Conservation (phyloP, 139 green algal genomes). For the Micractinium conductrix region DNA sequence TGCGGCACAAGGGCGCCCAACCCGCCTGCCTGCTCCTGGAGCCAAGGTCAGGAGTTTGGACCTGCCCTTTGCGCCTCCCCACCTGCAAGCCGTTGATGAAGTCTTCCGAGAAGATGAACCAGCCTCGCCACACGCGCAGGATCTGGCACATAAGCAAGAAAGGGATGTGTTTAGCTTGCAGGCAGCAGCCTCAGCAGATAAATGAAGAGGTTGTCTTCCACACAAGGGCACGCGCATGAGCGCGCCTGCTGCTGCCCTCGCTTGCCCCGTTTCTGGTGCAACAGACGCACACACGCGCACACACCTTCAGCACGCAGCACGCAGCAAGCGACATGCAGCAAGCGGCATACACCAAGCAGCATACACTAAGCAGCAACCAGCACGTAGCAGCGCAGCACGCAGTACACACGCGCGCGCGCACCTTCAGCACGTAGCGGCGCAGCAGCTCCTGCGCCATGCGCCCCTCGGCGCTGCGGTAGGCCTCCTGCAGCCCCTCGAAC, state of each 20-base stretch:
- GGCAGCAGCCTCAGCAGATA: no score
- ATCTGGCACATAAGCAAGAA: no score
- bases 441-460: constrained; percentile 77
- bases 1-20: not conserved
- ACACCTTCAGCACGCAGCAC: not conserved
- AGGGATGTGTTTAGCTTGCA: no score
- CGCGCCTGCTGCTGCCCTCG: no score
- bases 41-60: no score
- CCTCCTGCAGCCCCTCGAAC: constrained; percentile 78
- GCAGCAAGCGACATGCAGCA: no score
- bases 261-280: no score
- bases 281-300: not conserved
- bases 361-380: no score
- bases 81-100: constrained; percentile 90
- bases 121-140: constrained; percentile 85
- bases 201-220: no score
- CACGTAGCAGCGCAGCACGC: no score
- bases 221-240: no score
- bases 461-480: constrained; percentile 51
- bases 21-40: not conserved
- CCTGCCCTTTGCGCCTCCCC: not conserved
- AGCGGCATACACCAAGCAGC: no score
- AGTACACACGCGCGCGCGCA: not conserved
- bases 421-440: constrained; percentile 71
- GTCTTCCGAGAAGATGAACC: constrained; percentile 91